These are phyloP conservation scores for Elaeis guineensis DNA, from an alignment of 176 grass and related monocot species.

Conservation along the genomic window DNA sequence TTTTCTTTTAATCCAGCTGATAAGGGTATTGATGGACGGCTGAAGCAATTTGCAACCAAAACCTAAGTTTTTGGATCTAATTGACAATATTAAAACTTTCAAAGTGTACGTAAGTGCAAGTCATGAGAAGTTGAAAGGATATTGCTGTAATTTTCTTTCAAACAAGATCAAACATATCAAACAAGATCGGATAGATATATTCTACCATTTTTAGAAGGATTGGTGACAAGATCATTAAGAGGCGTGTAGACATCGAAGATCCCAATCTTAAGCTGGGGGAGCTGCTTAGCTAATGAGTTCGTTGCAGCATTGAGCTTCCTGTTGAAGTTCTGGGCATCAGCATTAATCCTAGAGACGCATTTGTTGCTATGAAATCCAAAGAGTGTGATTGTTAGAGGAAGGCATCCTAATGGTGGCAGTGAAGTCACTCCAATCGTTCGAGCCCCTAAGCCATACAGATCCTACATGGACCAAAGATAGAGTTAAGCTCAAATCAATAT, in stretches of 20 bases:
- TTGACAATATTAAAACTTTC: too few relatives aligned
- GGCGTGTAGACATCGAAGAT: constrained; percentile 94
- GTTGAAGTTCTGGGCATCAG: constrained; percentile 60
- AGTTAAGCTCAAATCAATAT: too few relatives aligned
- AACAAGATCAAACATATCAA: too few relatives aligned
- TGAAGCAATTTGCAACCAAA: too few relatives aligned
- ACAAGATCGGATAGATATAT: too few relatives aligned
- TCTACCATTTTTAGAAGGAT: constrained; percentile 42
- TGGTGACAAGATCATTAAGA: constrained; percentile 35
- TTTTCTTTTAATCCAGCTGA: too few relatives aligned
- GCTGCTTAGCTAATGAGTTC: constrained; percentile 23
- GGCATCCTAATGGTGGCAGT: constrained; percentile 68
- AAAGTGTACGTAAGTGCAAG: too few relatives aligned
- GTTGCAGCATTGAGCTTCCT: constrained; percentile 46
- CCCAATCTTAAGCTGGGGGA: constrained; percentile 62
- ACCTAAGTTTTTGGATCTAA: too few relatives aligned
- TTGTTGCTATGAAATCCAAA: constrained; percentile 34
- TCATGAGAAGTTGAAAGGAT: too few relatives aligned
- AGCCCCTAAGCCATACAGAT: constrained; percentile 59
- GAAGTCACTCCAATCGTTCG: constrained; percentile 61
- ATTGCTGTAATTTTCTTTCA: too few relatives aligned
- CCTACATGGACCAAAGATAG: constrained; percentile 11
- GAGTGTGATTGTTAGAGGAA: constrained; percentile 46
- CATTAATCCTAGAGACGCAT: constrained; percentile 55
- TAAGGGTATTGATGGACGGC: too few relatives aligned